Evolutionary conservation across 2,329 filamentous ascomycete genomes (phyloP).

Genomic region (Calcarisporium arbuscula): DNA sequence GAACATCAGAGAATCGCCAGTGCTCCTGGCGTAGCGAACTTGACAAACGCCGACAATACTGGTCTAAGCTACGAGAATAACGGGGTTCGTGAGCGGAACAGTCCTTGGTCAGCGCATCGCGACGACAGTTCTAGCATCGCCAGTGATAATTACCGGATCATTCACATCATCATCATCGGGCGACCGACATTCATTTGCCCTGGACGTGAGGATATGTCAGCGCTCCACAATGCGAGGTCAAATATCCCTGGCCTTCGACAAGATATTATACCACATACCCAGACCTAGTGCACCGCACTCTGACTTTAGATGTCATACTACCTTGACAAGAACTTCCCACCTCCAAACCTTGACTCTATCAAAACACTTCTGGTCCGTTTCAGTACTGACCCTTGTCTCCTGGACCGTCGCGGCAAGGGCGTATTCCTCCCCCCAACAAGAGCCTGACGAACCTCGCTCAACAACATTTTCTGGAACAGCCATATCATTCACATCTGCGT

Average conservation of each 20-base stretch:
- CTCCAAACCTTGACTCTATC: conserved; percentile 66
- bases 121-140: conserved; percentile 49
- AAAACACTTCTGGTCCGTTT: conserved; percentile 89
- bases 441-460: conserved; percentile 53
- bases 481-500: conserved; percentile 33
- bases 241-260: too few species aligned
- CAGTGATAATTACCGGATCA: conserved; percentile 48
- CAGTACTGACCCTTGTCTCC: too few species aligned
- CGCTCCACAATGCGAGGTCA: too few species aligned
- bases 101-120: too few species aligned
- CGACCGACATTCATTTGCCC: conserved; percentile 45
- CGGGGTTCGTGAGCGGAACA: conserved; percentile 38
- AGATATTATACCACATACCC: too few species aligned
- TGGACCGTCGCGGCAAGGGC: too few species aligned
- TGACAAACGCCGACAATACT: conserved; percentile 73
- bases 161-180: conserved; percentile 34
- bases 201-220: conserved; percentile 57
- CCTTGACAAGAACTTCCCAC: conserved; percentile 61
- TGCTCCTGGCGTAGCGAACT: conserved; percentile 90
- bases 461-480: conserved; percentile 39
- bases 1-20: conserved; percentile 78
- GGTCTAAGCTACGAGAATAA: conserved; percentile 49
- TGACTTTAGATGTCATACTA: too few species aligned
- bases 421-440: conserved; percentile 55
- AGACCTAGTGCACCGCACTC: too few species aligned